These are phyloP conservation scores for Gypsophila paniculata DNA, from an alignment of 179 eudicot genomes.

Conservation along the genomic window DNA sequence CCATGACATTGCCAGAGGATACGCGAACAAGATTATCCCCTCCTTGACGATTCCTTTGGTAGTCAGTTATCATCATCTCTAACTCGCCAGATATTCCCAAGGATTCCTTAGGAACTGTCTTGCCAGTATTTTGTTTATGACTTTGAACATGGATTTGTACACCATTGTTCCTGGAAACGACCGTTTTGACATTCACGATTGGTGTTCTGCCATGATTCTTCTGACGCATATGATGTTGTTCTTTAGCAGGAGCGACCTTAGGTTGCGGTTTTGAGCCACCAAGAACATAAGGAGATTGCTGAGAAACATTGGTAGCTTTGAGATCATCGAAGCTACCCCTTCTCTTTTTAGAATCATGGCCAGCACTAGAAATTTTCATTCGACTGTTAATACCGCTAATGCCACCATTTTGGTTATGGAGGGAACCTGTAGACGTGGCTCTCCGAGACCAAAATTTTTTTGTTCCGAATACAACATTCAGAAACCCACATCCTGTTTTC, in stretches of 20 bases:
- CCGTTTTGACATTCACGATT: background rate
- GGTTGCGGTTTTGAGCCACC: constrained; percentile 17
- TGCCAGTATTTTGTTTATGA: constrained; percentile 26
- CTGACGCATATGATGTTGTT: constrained; percentile 8
- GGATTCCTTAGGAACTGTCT: constrained; percentile 37
- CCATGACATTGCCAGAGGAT: constrained; percentile 64
- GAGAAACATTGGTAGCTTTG: constrained; percentile 9
- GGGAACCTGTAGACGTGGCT: constrained; percentile 48
- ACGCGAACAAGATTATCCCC: constrained; percentile 45
- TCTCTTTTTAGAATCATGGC: constrained; percentile 34
- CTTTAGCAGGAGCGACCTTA: constrained; percentile 9
- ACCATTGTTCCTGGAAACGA: constrained; percentile 22
- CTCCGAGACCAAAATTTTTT: constrained; percentile 47
- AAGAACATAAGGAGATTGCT: constrained; percentile 14
- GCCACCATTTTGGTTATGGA: constrained; percentile 24
- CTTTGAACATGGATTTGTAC: constrained; percentile 15
- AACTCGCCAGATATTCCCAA: constrained; percentile 77
- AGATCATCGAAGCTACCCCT: constrained; percentile 42
- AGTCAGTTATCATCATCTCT: constrained; percentile 69
- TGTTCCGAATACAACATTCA: constrained; percentile 57
- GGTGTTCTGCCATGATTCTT: constrained; percentile 13
- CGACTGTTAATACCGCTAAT: constrained; percentile 14
- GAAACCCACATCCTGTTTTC: constrained; percentile 61
- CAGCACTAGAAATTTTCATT: constrained; percentile 26
- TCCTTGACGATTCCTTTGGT: constrained; percentile 42